Percentiles rank a stretch among this genome's conserved stretches.
These are phyloP conservation scores for Psilocybe azurescens DNA, from an alignment of 768 basidiomycete species.

Conservation along the genomic window DNA sequence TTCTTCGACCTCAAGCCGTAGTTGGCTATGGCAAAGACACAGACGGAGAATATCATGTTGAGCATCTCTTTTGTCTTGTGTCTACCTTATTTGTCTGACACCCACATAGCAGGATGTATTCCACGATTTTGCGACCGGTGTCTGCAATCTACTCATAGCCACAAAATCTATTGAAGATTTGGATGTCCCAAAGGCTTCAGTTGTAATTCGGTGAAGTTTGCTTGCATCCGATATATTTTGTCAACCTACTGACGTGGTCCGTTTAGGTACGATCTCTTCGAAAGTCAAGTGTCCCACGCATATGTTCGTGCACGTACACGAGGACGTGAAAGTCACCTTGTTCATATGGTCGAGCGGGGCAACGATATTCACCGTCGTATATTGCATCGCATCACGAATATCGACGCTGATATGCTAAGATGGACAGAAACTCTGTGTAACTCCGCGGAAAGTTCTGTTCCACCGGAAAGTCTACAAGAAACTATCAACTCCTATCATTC, in stretches of 20 bases:
- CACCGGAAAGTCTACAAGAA: constrained; percentile 48
- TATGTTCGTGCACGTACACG: constrained; percentile 54
- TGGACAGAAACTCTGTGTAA: constrained; percentile 57
- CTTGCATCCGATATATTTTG: not conserved
- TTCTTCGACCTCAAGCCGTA: constrained; percentile 60
- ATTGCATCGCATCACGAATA: constrained; percentile 47
- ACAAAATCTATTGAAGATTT: constrained; percentile 66
- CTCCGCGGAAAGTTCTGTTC: constrained; percentile 43
- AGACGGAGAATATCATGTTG: constrained; percentile 28
- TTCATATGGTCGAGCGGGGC: constrained; percentile 67
- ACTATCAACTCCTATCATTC: constrained; percentile 48
- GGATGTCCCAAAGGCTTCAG: constrained; percentile 57
- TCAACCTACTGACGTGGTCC: constrained; percentile 5
- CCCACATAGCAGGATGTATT: constrained; percentile 49
- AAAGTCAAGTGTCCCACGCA: constrained; percentile 66
- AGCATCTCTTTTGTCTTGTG: constrained; percentile 1
- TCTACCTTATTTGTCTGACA: constrained; percentile 2
- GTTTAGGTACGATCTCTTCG: constrained; percentile 62
- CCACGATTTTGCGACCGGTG: constrained; percentile 55
- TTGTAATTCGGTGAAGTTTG: constrained; percentile 63
- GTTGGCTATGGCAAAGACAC: constrained; percentile 38
- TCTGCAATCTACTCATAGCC: constrained; percentile 66
- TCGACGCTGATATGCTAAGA: constrained; percentile 42
- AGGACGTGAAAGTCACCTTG: constrained; percentile 53
- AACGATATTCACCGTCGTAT: constrained; percentile 61